phyloP scores from a whole-genome alignment of 768 basidiomycete species.

The Termitomyces sp. region DNA sequence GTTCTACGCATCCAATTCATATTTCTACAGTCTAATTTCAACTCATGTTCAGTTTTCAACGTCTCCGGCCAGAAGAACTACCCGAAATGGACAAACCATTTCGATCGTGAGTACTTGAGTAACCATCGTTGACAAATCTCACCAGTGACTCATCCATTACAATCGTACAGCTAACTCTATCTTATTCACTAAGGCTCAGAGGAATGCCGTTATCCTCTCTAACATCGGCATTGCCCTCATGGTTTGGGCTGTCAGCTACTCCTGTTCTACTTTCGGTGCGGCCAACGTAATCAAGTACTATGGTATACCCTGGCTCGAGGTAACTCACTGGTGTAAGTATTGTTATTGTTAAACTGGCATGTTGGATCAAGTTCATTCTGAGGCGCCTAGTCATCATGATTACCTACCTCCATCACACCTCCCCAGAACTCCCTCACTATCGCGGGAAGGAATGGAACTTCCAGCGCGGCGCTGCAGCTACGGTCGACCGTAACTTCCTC shows the following conservation, averaged over 20 bases:
- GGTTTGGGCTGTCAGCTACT: constrained; percentile 32
- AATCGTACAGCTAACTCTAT: constrained; percentile 41
- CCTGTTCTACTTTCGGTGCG: constrained; percentile 31
- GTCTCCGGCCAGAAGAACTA: constrained; percentile 2
- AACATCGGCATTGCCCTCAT: constrained; percentile 50
- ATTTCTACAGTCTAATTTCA: not conserved
- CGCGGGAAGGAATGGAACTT: not conserved
- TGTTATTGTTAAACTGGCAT: too few relatives aligned
- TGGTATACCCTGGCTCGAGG: constrained; percentile 48
- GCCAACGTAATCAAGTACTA: constrained; percentile 43
- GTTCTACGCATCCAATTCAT: not conserved
- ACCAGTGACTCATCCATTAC: not conserved
- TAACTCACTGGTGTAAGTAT: constrained; percentile 49
- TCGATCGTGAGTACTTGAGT: not conserved
- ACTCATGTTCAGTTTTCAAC: not conserved
- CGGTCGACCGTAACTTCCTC: not conserved
- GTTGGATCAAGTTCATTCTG: not conserved
- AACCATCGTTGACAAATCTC: not conserved
- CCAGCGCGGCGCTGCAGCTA: not conserved
- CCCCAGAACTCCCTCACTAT: not conserved
- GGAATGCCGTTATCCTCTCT: constrained; percentile 47
- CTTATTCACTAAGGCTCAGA: constrained; percentile 46
- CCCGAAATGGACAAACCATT: constrained; percentile 1
- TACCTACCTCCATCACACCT: not conserved
- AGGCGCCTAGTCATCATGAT: not conserved